Evolutionary conservation across 495 filamentous ascomycete genomes (phyloP).

Genomic region (Xylaria telfairii): DNA sequence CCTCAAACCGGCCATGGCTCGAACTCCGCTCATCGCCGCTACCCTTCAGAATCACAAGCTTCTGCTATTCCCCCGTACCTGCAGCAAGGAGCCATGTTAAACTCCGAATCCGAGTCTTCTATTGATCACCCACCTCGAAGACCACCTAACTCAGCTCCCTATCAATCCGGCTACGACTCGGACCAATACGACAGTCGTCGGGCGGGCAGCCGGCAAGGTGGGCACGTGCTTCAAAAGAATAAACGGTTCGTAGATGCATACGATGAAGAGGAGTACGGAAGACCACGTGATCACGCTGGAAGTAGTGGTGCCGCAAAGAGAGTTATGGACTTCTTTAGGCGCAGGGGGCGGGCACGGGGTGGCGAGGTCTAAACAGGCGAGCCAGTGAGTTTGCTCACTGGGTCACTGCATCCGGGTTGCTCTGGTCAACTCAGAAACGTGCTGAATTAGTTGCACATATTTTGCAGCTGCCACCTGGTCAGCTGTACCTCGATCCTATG

Average conservation of each 20-base stretch:
- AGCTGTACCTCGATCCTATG: neutral
- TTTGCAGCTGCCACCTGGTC: neutral
- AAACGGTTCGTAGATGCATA: conserved; percentile 93
- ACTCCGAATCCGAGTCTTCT: conserved; percentile 57
- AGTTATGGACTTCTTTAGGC: conserved; percentile 98
- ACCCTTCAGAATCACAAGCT: conserved; percentile 31
- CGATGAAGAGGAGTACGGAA: conserved; percentile 70
- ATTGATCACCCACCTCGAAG: conserved; percentile 45
- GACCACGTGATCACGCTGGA: conserved; percentile 71
- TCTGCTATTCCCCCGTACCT: conserved; percentile 48
- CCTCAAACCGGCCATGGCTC: conserved; percentile 29
- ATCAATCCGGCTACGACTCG: conserved; percentile 44
- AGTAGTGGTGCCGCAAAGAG: conserved; percentile 84
- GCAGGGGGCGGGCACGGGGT: conserved; percentile 77
- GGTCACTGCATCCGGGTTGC: conserved; percentile 11
- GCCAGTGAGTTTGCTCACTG: conserved; percentile 7
- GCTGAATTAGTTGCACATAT: conserved; percentile 1
- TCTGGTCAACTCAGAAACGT: conserved; percentile 6
- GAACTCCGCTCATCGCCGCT: conserved; percentile 39
- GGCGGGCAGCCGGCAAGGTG: conserved; percentile 46
- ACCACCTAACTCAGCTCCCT: conserved; percentile 41
- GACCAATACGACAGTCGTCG: conserved; percentile 41
- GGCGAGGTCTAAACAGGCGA: conserved; percentile 51
- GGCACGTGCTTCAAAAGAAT: conserved; percentile 76
- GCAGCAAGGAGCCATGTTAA: conserved; percentile 51